These are phyloP conservation scores for Arthroderma sp. DNA, from an alignment of 2,329 filamentous ascomycete species.

Conservation along the genomic window DNA sequence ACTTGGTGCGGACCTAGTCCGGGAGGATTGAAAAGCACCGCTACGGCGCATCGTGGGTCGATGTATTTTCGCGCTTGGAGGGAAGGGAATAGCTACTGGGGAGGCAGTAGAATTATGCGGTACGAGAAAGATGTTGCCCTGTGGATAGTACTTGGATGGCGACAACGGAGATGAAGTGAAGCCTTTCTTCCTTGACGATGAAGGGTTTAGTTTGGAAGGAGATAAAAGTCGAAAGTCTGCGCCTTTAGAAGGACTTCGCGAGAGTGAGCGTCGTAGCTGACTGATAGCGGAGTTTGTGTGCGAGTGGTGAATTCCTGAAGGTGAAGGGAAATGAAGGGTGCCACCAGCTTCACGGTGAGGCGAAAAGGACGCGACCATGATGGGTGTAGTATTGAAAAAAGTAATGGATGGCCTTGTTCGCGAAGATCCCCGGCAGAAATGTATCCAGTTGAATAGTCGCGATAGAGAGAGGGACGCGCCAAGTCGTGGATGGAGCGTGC, in stretches of 20 bases:
- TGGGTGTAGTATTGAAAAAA: background rate
- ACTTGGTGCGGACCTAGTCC: constrained; percentile 63
- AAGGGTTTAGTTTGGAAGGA: constrained; percentile 33
- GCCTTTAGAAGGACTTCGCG: constrained; percentile 78
- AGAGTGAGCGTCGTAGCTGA: constrained; percentile 74
- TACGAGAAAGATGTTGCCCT: constrained; percentile 41
- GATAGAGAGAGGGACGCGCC: too few relatives aligned
- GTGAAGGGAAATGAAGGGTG: constrained; percentile 75
- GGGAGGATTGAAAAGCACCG: constrained; percentile 23
- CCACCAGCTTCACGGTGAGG: constrained; percentile 47
- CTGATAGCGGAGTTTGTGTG: constrained; percentile 71
- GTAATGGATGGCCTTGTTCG: too few relatives aligned
- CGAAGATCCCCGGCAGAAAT: too few relatives aligned
- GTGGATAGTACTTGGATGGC: constrained; percentile 40
- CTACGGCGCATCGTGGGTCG: constrained; percentile 31
- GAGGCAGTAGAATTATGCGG: constrained; percentile 28
- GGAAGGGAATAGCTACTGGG: constrained; percentile 50
- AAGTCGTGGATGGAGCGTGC: too few relatives aligned
- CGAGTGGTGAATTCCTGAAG: constrained; percentile 68
- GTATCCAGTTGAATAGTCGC: too few relatives aligned
- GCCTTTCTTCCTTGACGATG: constrained; percentile 37
- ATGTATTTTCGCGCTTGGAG: constrained; percentile 50
- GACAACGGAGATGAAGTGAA: constrained; percentile 43
- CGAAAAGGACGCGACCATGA: constrained; percentile 36
- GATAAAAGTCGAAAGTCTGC: constrained; percentile 54